Evolutionary conservation across 306 rosid genomes (phyloP).

Genomic region (Sechiopsis laciniata): DNA sequence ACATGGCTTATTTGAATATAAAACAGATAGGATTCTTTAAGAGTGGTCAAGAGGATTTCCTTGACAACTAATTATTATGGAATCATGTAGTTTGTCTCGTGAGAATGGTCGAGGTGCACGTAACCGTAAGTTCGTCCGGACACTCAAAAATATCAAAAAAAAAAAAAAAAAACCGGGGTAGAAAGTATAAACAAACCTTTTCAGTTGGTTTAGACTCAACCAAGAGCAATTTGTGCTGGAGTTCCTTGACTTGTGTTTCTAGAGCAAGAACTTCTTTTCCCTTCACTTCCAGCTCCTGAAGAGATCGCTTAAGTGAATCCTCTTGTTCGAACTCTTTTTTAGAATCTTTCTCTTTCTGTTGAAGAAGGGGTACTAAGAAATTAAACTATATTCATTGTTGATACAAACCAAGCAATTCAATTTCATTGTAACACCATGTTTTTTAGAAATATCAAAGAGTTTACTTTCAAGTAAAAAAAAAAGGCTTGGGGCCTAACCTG

Average conservation of each 20-base stretch:
- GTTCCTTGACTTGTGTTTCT: conserved; percentile 58
- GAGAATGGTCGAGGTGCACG: too few relatives aligned
- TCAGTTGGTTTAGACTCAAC: conserved; percentile 38
- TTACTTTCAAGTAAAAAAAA: neutral
- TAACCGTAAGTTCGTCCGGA: too few relatives aligned
- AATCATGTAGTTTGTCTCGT: too few relatives aligned
- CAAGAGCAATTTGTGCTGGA: conserved; percentile 60
- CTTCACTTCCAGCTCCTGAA: conserved; percentile 64
- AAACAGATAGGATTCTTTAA: neutral
- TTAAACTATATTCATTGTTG: conserved; percentile 6
- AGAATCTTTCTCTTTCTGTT: conserved; percentile 60
- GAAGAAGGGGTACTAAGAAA: conserved; percentile 19
- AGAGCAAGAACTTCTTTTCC: conserved; percentile 48
- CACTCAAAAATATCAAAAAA: too few relatives aligned
- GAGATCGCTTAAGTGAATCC: conserved; percentile 49
- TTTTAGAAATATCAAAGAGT: neutral
- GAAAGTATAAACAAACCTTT: conserved; percentile 39
- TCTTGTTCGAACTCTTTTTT: conserved; percentile 51
- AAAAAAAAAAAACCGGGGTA: neutral
- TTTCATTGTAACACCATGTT: conserved; percentile 13
- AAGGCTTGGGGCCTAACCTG: conserved; percentile 38
- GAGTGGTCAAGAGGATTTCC: neutral
- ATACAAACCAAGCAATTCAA: neutral
- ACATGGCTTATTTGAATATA: neutral
- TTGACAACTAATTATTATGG: too few relatives aligned